Conservation (phyloP, 257 asterid genomes). For the Schizonepeta tenuifolia region DNA sequence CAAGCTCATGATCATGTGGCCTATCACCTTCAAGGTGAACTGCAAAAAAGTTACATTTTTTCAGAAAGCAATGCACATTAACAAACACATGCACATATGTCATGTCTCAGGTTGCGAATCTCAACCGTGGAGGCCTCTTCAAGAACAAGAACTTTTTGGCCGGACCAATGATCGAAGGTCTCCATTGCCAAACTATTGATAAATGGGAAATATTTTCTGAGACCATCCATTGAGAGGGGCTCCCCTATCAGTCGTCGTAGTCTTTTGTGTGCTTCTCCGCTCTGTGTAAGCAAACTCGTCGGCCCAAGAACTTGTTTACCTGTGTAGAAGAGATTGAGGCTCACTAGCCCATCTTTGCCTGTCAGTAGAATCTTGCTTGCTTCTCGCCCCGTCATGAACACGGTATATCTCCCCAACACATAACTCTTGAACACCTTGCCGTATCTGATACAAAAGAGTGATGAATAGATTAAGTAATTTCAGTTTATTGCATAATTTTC, state of each 20-base stretch:
- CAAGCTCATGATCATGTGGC: constrained; percentile 92
- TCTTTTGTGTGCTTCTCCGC: constrained; percentile 76
- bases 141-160: constrained; percentile 54
- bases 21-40: constrained; percentile 87
- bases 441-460: constrained; percentile 46
- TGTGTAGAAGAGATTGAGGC: constrained; percentile 76
- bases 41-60: constrained; percentile 36
- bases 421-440: constrained; percentile 90
- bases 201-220: constrained; percentile 73
- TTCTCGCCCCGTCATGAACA: constrained; percentile 82
- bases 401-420: constrained; percentile 73
- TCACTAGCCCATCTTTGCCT: constrained; percentile 87
- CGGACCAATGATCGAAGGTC: constrained; percentile 72
- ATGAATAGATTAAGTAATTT: neutral
- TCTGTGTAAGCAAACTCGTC: constrained; percentile 78
- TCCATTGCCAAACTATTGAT: constrained; percentile 67
- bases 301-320: constrained; percentile 92
- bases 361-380: constrained; percentile 77
- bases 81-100: neutral
- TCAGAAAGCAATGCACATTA: constrained; percentile 24
- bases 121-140: constrained; percentile 83
- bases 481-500: constrained; percentile 4
- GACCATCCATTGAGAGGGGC: constrained; percentile 73
- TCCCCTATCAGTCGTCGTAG: constrained; percentile 72
- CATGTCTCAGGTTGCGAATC: constrained; percentile 28